phyloP scores from a whole-genome alignment of 768 basidiomycete species.

The Leccinum olivaceopallidum region DNA sequence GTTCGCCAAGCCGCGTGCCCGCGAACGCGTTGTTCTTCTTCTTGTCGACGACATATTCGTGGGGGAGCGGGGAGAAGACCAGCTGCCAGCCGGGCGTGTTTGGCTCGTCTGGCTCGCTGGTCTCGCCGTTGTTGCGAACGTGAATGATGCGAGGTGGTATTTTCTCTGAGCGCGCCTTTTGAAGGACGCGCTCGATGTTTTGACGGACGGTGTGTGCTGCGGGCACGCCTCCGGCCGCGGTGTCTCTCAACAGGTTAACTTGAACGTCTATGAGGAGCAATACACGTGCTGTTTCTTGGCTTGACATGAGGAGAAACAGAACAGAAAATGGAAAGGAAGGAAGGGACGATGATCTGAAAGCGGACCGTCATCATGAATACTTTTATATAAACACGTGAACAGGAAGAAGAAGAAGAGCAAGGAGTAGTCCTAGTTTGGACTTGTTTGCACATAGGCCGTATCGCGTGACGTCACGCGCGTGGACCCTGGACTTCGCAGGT shows the following conservation, averaged over 20 bases:
- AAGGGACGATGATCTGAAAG: neutral
- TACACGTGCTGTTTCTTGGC: constrained; percentile 37
- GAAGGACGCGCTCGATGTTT: constrained; percentile 53
- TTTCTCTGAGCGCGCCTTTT: constrained; percentile 46
- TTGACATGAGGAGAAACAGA: neutral
- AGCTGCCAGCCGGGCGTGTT: constrained; percentile 61
- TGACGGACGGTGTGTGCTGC: constrained; percentile 39
- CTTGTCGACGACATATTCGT: constrained; percentile 64
- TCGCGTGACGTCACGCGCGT: constrained; percentile 28
- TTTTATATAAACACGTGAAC: constrained; percentile 17
- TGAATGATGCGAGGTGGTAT: constrained; percentile 62
- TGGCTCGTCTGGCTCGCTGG: constrained; percentile 60
- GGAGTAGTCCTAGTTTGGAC: neutral
- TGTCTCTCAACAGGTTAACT: constrained; percentile 46
- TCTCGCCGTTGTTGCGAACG: constrained; percentile 64
- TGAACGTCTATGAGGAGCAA: constrained; percentile 65
- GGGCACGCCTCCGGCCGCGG: constrained; percentile 56
- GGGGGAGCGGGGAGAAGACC: constrained; percentile 47
- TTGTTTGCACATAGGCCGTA: constrained; percentile 11
- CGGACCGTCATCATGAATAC: constrained; percentile 8
- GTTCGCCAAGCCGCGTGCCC: constrained; percentile 51
- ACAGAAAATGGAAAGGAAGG: neutral
- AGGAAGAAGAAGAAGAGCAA: neutral
- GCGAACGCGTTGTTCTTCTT: constrained; percentile 70
- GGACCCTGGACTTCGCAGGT: neutral